Base-by-base conservation (phyloP, 352 stramenopile species). In the Stephanocyclus meneghinianus region DNA sequence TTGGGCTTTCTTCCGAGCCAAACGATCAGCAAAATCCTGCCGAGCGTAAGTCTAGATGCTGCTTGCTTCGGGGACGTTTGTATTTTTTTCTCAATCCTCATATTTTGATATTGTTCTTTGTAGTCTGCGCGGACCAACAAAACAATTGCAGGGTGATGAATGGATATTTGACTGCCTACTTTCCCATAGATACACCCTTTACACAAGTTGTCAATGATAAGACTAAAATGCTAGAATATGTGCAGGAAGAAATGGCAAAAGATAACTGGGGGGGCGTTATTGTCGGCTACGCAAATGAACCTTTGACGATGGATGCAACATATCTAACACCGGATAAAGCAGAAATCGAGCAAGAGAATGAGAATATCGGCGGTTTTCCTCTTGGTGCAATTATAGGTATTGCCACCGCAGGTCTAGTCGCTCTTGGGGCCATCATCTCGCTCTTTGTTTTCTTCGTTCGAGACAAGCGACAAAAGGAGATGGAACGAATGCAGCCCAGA, bases 131-230 rank as follows among this genome's bases (percentile, higher is more conserved):
- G 26, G 29, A 65, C 53, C 42, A 59, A n/a, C 37, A 56, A n/a
- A 29, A 51, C 35, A 56, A 71, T 53, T 86, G 79, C 50, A 30
- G 45, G 26, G 73, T 82, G 4, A 79, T 86, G 44, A 60, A 76
- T 45, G 79, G 79, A 53, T 42, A 63, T 29, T 70, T 86, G 51
- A 82, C 79, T 9, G 35, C 68, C 7, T 82, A 82, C 59, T 86
- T 80, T 68, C 74, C 74, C 10, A 5, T 9, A 26, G 55, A 62
- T 29, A 74, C 62, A 16, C 44, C 42, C 32, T 21, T 62, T 44
- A 18, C 32, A 11, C 45, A 18, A 51, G 59, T 86, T 2, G 30
- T 62, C 45, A 13, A 56, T 1, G 79, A 81, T 21, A 72, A 26
- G n/a, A 61, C 74, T 51, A 13, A 75, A 62, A 66, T 86, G 51